Evolutionary conservation across 257 asterid species (phyloP).

Genomic region (Solanum pinnatisectum): DNA sequence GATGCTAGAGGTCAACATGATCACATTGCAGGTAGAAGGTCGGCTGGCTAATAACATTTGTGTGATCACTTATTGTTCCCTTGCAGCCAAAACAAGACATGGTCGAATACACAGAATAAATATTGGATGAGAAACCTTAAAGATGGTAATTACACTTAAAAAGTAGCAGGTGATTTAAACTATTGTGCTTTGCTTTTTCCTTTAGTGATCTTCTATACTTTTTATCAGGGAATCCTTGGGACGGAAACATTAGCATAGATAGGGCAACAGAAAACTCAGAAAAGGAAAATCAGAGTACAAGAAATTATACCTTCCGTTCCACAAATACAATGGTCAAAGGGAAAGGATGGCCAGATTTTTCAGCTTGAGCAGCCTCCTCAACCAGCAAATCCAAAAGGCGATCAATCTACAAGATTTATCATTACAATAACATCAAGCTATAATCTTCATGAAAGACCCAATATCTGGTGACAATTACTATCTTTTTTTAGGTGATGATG

Average conservation of each 20-base stretch:
- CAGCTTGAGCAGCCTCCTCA: conserved; percentile 71
- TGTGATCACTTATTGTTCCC: neutral
- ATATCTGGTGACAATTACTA: neutral
- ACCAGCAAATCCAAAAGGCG: conserved; percentile 72
- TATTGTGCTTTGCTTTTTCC: neutral
- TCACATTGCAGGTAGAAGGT: neutral
- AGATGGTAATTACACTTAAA: neutral
- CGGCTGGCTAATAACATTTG: neutral
- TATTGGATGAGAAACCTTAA: neutral
- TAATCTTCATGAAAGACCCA: neutral
- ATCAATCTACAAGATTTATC: conserved; percentile 50
- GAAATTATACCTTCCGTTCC: conserved; percentile 63
- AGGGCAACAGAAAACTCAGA: neutral
- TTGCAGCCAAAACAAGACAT: neutral
- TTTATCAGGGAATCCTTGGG: neutral
- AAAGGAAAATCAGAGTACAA: neutral
- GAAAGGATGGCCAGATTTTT: conserved; percentile 49
- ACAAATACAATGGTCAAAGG: conserved; percentile 92
- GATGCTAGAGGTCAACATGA: neutral
- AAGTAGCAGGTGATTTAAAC: neutral
- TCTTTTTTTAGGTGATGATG: neutral
- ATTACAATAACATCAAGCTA: neutral
- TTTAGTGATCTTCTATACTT: neutral
- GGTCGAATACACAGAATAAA: neutral
- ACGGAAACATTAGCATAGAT: neutral